phyloP scores from a whole-genome alignment of 2,329 filamentous ascomycete genomes.

The Xylariomycetidae sp. region DNA sequence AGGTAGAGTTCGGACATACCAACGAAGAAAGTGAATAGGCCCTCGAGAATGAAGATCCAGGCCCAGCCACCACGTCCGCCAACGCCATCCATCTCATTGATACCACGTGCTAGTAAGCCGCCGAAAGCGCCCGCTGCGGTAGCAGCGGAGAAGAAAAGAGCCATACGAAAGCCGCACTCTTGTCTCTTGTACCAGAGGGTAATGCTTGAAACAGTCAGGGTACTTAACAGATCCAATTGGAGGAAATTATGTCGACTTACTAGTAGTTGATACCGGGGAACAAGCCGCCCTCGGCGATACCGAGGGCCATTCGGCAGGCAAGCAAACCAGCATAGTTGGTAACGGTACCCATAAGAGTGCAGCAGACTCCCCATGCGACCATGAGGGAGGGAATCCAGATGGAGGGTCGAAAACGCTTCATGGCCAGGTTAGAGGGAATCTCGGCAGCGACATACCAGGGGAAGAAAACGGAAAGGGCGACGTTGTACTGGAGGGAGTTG shows the following conservation, averaged over 20 bases:
- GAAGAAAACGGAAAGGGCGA: slow-evolving; percentile 15
- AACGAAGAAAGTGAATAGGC: slow-evolving; percentile 35
- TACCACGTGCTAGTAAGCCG: slow-evolving; percentile 39
- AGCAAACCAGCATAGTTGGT: slow-evolving; percentile 36
- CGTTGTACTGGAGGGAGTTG: slow-evolving; percentile 23
- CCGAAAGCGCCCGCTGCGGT: slow-evolving; percentile 39
- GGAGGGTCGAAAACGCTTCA: too few relatives aligned
- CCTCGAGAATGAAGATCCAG: slow-evolving; percentile 53
- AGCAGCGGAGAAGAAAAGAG: slow-evolving; percentile 32
- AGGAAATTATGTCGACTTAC: too few relatives aligned
- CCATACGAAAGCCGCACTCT: slow-evolving; percentile 25
- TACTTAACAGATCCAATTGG: too few relatives aligned
- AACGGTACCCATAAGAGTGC: slow-evolving; percentile 32
- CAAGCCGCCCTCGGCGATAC: slow-evolving; percentile 33
- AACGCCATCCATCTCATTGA: slow-evolving; percentile 41
- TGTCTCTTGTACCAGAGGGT: slow-evolving; percentile 29
- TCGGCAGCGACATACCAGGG: too few relatives aligned
- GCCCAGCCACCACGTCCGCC: slow-evolving; percentile 40
- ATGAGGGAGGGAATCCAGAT: slow-evolving; percentile 36
- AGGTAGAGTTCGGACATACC: too few relatives aligned
- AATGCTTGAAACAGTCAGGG: too few relatives aligned
- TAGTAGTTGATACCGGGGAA: slow-evolving; percentile 28
- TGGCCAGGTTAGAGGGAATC: too few relatives aligned
- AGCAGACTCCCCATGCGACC: slow-evolving; percentile 32
- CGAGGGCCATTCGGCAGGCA: slow-evolving; percentile 35